Conservation (phyloP, 169 alveolate species). For the Plasmodium yoelii region DNA sequence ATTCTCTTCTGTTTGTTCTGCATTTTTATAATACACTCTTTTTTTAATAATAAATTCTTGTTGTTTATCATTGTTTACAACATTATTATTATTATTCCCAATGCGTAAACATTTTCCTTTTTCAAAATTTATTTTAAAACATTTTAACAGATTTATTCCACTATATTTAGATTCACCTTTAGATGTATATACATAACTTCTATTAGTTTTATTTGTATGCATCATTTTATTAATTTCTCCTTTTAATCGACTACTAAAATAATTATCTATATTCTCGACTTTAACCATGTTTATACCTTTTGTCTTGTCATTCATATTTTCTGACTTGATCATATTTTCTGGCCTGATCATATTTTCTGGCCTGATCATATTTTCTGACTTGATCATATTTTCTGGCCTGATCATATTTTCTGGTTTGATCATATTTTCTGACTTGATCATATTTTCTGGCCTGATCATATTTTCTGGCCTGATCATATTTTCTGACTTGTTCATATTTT, state of each 20-base stretch:
- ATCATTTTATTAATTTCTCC: not conserved
- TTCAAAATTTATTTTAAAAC: constrained; percentile 27
- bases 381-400: too few relatives aligned
- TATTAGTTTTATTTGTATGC: not conserved
- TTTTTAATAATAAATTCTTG: not conserved
- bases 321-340: too few relatives aligned
- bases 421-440: too few relatives aligned
- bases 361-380: too few relatives aligned
- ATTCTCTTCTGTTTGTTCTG: not conserved
- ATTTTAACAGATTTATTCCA: constrained; percentile 3
- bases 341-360: too few relatives aligned
- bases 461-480: too few relatives aligned
- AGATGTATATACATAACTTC: not conserved
- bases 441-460: too few relatives aligned
- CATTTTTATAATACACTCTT: not conserved
- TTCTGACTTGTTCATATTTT: too few relatives aligned
- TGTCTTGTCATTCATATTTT: too few relatives aligned
- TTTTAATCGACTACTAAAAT: not conserved
- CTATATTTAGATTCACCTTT: not conserved
- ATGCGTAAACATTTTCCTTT: not conserved
- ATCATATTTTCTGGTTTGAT: too few relatives aligned
- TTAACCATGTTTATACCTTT: too few relatives aligned
- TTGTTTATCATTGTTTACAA: not conserved
- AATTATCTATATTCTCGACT: too few relatives aligned
- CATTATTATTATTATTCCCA: not conserved